Conservation (phyloP, 352 stramenopile species). For the Globisporangium heterothallicum region DNA sequence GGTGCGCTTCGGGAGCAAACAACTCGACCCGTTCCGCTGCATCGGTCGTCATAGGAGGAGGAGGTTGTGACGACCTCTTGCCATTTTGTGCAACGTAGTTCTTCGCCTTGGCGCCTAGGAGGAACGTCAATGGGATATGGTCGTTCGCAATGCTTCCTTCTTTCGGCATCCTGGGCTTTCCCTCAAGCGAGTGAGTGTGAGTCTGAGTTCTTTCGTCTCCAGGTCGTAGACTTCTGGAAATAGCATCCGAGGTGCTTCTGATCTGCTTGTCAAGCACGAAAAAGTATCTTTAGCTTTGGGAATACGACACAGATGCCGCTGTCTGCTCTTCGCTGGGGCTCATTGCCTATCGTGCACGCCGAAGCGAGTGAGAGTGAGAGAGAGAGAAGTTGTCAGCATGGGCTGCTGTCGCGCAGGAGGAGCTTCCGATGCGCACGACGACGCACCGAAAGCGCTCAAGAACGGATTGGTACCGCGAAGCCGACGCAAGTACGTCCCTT, state of each 20-base stretch:
- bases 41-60: neutral
- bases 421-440: conserved; percentile 5
- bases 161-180: conserved; percentile 6
- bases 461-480: conserved; percentile 20
- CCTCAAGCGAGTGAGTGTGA: neutral
- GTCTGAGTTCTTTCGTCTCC: no score
- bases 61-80: neutral
- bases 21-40: conserved; percentile 3
- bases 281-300: neutral
- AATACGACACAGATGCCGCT: no score
- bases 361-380: neutral
- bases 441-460: neutral
- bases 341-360: neutral
- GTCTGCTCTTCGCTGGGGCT: no score
- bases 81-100: conserved; percentile 22
- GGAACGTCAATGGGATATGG: conserved; percentile 62
- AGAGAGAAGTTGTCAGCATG: conserved; percentile 7
- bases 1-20: conserved; percentile 14
- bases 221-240: no score
- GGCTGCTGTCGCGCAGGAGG: conserved; percentile 20
- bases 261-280: neutral
- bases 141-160: conserved; percentile 29
- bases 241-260: neutral
- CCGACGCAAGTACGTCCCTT: conserved; percentile 24
- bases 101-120: conserved; percentile 43